Evolutionary conservation across 2,329 filamentous ascomycete genomes (phyloP), one percentile per base, ranked within the genome.

Genomic region (Davidsoniella australis): DNA sequence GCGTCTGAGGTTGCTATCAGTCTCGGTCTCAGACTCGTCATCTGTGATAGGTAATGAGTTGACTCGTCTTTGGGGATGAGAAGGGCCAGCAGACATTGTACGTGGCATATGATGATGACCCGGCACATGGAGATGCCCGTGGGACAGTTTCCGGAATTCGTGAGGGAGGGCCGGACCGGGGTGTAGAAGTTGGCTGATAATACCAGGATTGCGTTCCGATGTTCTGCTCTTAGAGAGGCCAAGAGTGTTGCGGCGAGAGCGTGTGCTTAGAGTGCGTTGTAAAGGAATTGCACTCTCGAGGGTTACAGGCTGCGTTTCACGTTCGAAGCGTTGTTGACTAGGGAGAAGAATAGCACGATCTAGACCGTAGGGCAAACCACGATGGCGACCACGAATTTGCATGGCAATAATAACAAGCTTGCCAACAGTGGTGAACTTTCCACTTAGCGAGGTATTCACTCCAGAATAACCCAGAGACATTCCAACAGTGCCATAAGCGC

Each of bases 401-500:
- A 82, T 80, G 26, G 76, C 76, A 51, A 82, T 71, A 48, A 82
- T 76, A 55, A 82, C 72, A 1, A 83, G 70, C 58, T 82, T 83
- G 63, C 60, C 86, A 63, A 94, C 64, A 0, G 80, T 72, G 10
- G 72, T 76, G 62, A 98, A 95, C 57, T 95, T 77, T 0, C 75
- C 81, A 29, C 78, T 87, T 55, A 98, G 86, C 0, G 84, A 87
- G 0, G 86, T 74, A 62, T 94, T 83, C 61, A 78, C 71, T 17
- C 66, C 68, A 0, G 82, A 71, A 54, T 89, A 94, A 5, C 91
- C 91, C 14, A 98, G 72, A 45, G 82, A 89, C 51, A 98, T 67
- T 0, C 91, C 91, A 23, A 98, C 91, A 1, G 91, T 98, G 54
- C 91, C 93, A 59, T 94, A 94, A 1, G 87, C 87, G 50, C 83